Percentiles rank a stretch among this genome's conserved stretches.
Conservation (phyloP, 176 grass and related monocot genomes). For the Triticum timopheevii region DNA sequence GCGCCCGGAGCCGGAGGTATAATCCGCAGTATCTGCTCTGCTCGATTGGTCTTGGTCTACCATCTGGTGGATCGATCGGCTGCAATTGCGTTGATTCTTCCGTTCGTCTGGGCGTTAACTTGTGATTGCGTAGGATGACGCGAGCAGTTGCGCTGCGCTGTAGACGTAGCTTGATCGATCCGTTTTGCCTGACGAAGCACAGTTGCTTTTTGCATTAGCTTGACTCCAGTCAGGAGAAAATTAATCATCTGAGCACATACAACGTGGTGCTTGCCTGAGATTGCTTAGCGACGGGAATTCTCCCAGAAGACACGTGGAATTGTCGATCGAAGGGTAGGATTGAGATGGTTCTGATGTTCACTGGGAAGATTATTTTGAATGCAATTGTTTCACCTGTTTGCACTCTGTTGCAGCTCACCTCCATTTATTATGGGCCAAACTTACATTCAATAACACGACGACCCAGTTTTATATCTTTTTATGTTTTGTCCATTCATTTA, state of each 20-base stretch:
- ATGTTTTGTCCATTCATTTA: background rate
- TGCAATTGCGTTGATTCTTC: background rate
- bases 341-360: background rate
- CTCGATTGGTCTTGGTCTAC: background rate
- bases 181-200: background rate
- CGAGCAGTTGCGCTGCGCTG: background rate
- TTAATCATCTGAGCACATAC: background rate
- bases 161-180: background rate
- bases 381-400: background rate
- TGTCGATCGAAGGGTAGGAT: background rate
- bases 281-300: too few relatives aligned
- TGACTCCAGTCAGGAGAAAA: background rate
- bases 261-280: background rate
- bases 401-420: background rate
- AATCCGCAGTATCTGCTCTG: background rate
- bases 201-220: background rate
- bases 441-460: background rate
- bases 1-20: conserved; percentile 9
- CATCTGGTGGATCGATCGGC: background rate
- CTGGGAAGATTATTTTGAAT: background rate
- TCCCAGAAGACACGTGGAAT: too few relatives aligned
- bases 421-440: background rate
- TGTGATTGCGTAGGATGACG: background rate
- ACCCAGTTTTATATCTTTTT: background rate
- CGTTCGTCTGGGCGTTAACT: background rate